Percentiles rank a stretch among this genome's conserved stretches.
Evolutionary conservation across 352 stramenopile genomes (phyloP).

Genomic region (Aphanomyces invadans): DNA sequence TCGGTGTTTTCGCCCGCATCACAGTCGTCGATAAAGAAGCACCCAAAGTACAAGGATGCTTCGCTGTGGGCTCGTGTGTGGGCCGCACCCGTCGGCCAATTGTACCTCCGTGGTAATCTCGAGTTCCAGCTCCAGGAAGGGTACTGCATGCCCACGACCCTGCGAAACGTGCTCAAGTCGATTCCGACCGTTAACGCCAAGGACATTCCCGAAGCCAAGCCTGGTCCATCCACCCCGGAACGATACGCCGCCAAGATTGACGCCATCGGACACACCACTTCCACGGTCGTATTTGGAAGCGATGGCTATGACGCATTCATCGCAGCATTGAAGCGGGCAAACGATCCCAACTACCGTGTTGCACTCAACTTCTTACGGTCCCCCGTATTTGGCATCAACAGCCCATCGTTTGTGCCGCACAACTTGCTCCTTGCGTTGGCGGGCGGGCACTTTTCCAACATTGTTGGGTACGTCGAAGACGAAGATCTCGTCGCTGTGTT

Average conservation of each 20-base stretch:
- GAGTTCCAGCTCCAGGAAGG: constrained; percentile 22
- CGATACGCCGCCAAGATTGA: neutral
- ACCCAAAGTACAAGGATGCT: constrained; percentile 15
- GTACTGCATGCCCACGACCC: constrained; percentile 14
- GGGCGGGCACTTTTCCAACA: constrained; percentile 18
- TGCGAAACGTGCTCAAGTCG: constrained; percentile 17
- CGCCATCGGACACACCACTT: neutral
- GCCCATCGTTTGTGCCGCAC: neutral
- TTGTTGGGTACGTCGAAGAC: constrained; percentile 18
- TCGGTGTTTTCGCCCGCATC: neutral
- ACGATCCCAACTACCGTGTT: constrained; percentile 21
- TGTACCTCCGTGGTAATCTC: constrained; percentile 4
- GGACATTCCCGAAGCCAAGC: neutral
- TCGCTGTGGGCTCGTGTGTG: constrained; percentile 2
- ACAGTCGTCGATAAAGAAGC: constrained; percentile 5
- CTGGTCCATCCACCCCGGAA: neutral
- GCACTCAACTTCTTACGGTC: constrained; percentile 22
- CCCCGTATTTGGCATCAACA: constrained; percentile 15
- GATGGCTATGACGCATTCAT: constrained; percentile 16
- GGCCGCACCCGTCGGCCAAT: neutral
- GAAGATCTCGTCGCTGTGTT: constrained; percentile 19
- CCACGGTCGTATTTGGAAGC: constrained; percentile 1
- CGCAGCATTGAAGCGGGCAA: neutral
- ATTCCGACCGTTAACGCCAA: neutral
- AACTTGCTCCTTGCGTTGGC: constrained; percentile 16